phyloP scores from a whole-genome alignment of 2,329 filamentous ascomycete genomes.

The Fusarium buharicum region DNA sequence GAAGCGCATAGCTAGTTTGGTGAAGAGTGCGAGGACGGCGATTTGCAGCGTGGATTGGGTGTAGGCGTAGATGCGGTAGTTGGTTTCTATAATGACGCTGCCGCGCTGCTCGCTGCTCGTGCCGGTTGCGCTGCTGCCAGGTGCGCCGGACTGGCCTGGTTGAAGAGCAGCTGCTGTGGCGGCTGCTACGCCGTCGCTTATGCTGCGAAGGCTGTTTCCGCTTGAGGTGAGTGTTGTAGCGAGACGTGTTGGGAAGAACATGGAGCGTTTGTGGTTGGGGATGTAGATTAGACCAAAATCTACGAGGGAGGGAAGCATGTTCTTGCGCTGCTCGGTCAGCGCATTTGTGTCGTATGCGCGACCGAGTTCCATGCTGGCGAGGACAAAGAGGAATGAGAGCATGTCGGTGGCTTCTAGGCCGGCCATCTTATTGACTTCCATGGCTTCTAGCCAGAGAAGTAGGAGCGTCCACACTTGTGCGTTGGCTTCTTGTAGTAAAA shows the following conservation, averaged over 20 bases:
- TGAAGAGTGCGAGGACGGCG: constrained; percentile 90
- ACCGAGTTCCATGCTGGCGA: constrained; percentile 91
- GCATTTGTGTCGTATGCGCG: constrained; percentile 89
- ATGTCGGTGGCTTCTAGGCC: constrained; percentile 92
- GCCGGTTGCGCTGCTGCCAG: constrained; percentile 48
- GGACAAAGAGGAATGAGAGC: constrained; percentile 93
- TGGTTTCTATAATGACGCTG: constrained; percentile 96
- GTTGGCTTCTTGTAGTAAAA: constrained; percentile 93
- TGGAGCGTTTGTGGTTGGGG: constrained; percentile 64
- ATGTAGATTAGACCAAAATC: constrained; percentile 94
- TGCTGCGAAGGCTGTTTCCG: constrained; percentile 79
- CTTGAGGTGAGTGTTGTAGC: constrained; percentile 86
- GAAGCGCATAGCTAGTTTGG: constrained; percentile 87
- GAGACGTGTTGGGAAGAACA: constrained; percentile 90
- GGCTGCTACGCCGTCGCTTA: constrained; percentile 74
- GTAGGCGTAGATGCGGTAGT: constrained; percentile 97
- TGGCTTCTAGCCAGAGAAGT: constrained; percentile 90
- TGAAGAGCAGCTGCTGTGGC: constrained; percentile 63
- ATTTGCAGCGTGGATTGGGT: constrained; percentile 95
- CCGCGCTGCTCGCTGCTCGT: constrained; percentile 66
- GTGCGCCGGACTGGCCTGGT: constrained; percentile 51
- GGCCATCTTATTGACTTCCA: constrained; percentile 66
- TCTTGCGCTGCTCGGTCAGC: constrained; percentile 81
- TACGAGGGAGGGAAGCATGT: constrained; percentile 89
- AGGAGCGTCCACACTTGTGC: constrained; percentile 97